Evolutionary conservation across 441 rosid species (phyloP).

Genomic region (Hura crepitans): DNA sequence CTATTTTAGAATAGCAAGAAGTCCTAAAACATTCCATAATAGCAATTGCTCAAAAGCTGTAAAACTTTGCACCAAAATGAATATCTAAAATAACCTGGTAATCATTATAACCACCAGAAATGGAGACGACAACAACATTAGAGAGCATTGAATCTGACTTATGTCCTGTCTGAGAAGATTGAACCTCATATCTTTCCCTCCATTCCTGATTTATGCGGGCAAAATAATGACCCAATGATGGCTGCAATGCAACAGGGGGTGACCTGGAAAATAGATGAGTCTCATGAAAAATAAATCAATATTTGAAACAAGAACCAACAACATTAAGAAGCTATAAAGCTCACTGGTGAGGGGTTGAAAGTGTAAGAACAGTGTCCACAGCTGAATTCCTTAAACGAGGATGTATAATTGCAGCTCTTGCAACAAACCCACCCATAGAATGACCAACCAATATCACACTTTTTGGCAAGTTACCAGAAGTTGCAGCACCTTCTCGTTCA

Average conservation of each 20-base stretch:
- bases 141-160: slow-evolving; percentile 65
- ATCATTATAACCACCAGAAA: slow-evolving; percentile 88
- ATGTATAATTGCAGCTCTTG: slow-evolving; percentile 90
- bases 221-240: slow-evolving; percentile 88
- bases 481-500: slow-evolving; percentile 71
- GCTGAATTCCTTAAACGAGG: slow-evolving; percentile 73
- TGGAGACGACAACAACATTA: slow-evolving; percentile 70
- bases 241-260: slow-evolving; percentile 95
- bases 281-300: slow-evolving; percentile 26
- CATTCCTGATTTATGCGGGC: slow-evolving; percentile 71
- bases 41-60: neutral
- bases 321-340: slow-evolving; percentile 28
- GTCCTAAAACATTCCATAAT: neutral
- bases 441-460: slow-evolving; percentile 95
- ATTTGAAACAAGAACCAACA: slow-evolving; percentile 22
- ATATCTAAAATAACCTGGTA: slow-evolving; percentile 58
- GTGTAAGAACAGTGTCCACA: slow-evolving; percentile 84
- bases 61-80: neutral
- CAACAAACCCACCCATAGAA: slow-evolving; percentile 99
- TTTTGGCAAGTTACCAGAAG: slow-evolving; percentile 58
- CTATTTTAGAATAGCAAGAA: neutral
- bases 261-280: slow-evolving; percentile 54
- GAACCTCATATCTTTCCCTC: slow-evolving; percentile 73
- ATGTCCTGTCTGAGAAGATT: slow-evolving; percentile 46
- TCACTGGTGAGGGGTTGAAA: slow-evolving; percentile 96